phyloP scores from a whole-genome alignment of 371 early-diverging fungal species.

The Mycotypha africana region DNA sequence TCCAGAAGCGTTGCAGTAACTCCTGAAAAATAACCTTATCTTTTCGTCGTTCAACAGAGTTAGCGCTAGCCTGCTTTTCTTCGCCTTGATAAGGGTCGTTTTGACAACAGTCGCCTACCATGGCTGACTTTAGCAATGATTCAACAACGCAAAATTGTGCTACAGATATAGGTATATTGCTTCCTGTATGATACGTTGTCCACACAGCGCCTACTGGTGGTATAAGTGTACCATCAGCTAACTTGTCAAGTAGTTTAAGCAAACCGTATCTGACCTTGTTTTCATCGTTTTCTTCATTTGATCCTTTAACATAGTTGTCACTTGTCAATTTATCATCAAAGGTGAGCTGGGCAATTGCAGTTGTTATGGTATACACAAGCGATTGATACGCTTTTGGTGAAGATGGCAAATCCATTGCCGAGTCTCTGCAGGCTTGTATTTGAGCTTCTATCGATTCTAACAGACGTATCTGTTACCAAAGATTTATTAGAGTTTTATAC shows the following conservation, averaged over 20 bases:
- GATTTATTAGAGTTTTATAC: too few species aligned
- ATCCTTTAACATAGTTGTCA: too few species aligned
- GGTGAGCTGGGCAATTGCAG: constrained; percentile 24
- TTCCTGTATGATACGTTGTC: constrained; percentile 9
- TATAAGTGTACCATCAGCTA: constrained; percentile 25
- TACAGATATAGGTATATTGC: constrained; percentile 4
- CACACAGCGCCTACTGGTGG: constrained; percentile 21
- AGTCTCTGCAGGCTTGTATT: too few species aligned
- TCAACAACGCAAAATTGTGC: constrained; percentile 30
- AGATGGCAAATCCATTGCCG: constrained; percentile 30
- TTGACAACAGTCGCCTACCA: constrained; percentile 14
- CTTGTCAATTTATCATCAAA: too few species aligned
- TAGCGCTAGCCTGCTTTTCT: not conserved
- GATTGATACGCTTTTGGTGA: constrained; percentile 34
- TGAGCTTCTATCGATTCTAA: constrained; percentile 17
- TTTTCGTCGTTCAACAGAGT: constrained; percentile 2
- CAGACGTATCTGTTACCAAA: constrained; percentile 22
- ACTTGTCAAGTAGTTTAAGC: constrained; percentile 19
- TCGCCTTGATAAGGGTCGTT: not conserved
- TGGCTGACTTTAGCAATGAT: constrained; percentile 22
- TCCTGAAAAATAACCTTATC: constrained; percentile 22
- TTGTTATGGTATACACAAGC: constrained; percentile 35
- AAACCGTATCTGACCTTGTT: constrained; percentile 14
- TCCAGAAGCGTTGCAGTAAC: constrained; percentile 33
- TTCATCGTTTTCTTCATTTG: constrained; percentile 7